Base-by-base conservation (phyloP, 2,329 filamentous ascomycete genomes). In the Calycina marina region DNA sequence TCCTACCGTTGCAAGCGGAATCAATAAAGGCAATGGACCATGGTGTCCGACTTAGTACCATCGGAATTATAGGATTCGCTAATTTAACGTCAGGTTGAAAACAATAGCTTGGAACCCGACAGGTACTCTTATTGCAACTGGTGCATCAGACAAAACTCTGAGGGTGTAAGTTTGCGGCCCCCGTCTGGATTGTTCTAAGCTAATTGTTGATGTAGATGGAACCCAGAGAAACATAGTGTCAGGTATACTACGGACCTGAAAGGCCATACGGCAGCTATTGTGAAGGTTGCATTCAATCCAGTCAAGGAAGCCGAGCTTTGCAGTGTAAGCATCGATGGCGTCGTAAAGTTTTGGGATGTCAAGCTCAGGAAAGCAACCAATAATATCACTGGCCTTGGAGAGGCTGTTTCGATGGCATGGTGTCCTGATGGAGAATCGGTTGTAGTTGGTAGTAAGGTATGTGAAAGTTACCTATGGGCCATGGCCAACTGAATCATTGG, bases 91-190 rank as follows among this genome's bases (percentile, higher is more conserved):
- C 25, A 84, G 77, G 41, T 65, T 92, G 35, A 74, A 81, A 25
- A 77, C 79, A 2, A 76, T 96, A 43, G 77, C 81, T 24, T 96
- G 88, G 88, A 93, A 88, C 43, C 82, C 86, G 0, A 63, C 82
- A 0, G 85, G 88, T 18, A 79, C 72, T 6, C 63, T 90, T 38
- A 74, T 96, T 39, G 88, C 88, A 1, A 92, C 86, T 0, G 85
- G 84, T 3, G 69, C 77, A 4, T 61, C 65, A 14, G 76, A 83
- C 48, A 72, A 69, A 44, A 79, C 69, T 6, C 56, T 88, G 33
- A 72, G 81, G 46, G 76, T 86, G 42, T 49, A 44, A 37, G 42
- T 40, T 15, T 11, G n/a, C 15, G 15, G 14, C 4, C 20, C 10
- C 6, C 12, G 4, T 13, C n/a, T 25, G 10, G 15, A 13, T 14